Conservation (phyloP, 148 eudicot genomes). For the Rhododendron griersonianum region DNA sequence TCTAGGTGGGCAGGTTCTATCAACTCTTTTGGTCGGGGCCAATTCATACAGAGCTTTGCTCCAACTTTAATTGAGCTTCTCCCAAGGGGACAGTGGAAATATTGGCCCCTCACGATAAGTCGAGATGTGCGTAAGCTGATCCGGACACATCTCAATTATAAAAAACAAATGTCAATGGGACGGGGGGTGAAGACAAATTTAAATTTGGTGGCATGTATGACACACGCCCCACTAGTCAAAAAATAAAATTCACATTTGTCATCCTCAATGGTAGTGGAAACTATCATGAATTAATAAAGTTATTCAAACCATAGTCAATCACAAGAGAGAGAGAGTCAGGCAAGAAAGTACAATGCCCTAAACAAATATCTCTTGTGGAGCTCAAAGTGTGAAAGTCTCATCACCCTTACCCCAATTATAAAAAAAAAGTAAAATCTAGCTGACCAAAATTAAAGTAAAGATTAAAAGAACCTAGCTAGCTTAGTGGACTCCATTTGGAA, state of each 20-base stretch:
- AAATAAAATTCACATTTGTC: background rate
- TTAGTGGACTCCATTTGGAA: background rate
- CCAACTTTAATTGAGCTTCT: background rate
- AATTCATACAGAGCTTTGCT: too few species aligned
- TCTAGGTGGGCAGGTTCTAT: background rate
- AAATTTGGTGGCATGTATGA: constrained; percentile 11
- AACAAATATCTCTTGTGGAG: background rate
- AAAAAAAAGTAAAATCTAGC: background rate
- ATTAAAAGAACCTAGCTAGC: background rate
- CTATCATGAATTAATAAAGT: background rate
- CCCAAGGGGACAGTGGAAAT: too few species aligned
- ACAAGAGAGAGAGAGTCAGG: background rate
- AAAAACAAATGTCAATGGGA: too few species aligned
- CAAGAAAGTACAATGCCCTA: background rate
- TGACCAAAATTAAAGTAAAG: background rate
- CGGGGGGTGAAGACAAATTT: constrained; percentile 5
- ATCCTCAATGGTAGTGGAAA: background rate
- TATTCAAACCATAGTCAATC: background rate
- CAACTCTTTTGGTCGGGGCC: too few species aligned
- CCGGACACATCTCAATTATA: too few species aligned
- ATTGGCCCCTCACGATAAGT: too few species aligned
- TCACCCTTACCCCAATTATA: background rate
- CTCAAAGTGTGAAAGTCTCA: background rate
- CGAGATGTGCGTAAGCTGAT: too few species aligned
- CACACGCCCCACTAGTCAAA: constrained; percentile 6